Conservation (phyloP, 2,329 filamentous ascomycete species). For the Cercospora citrullina region DNA sequence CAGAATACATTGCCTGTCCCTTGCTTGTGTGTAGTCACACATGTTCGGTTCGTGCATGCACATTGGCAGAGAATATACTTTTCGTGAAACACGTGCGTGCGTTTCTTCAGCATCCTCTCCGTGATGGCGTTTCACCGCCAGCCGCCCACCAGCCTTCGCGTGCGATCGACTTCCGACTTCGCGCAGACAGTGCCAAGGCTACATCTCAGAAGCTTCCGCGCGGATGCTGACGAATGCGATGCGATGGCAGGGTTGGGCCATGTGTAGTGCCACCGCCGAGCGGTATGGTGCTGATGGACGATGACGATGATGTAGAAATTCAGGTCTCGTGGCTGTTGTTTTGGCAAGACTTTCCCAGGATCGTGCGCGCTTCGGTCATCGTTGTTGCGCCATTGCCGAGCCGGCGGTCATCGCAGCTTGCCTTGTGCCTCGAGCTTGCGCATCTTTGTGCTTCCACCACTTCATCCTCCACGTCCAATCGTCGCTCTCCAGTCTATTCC, state of each 20-base stretch:
- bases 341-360: neutral
- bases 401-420: neutral
- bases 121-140: neutral
- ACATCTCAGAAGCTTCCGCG: neutral
- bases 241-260: neutral
- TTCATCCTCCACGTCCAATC: neutral
- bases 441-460: slow-evolving; percentile 36
- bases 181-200: neutral
- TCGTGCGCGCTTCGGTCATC: neutral
- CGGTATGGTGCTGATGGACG: neutral
- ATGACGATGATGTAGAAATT: neutral
- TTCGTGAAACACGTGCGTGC: neutral
- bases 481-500: neutral
- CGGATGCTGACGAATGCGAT: neutral
- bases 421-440: neutral
- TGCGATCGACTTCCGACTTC: neutral
- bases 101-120: neutral
- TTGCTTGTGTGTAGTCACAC: neutral
- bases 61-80: no score
- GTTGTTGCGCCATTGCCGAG: slow-evolving; percentile 1
- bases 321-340: neutral
- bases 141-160: neutral
- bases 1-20: neutral
- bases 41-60: neutral
- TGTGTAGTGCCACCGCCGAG: neutral